Evolutionary conservation across 2,329 filamentous ascomycete species (phyloP), one percentile per base, ranked within the genome.

Genomic region (Colletotrichum zoysiae): DNA sequence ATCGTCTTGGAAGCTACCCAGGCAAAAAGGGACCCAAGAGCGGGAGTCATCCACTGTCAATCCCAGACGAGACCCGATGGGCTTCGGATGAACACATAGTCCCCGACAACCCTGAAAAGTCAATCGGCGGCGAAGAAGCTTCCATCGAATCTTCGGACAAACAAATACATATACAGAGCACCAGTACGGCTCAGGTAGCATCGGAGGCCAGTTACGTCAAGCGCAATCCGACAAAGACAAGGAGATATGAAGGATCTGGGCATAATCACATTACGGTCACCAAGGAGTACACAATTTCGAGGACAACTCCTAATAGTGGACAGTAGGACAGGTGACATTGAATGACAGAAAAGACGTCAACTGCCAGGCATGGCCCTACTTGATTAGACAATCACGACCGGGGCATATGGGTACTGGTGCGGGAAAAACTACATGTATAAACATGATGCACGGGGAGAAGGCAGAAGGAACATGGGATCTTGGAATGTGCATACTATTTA

Each of bases 21-120:
- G 68, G 58, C 0, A 71, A 63, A 44, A 53, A 58, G 11, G 42
- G 50, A 1, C 58, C 64, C 1, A 23, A 20, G 57, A 30, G 14
- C 9, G 46, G 42, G 4, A 63, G 38, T 9, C 65, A 67, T 7
- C 68, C 64, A 5, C 51, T 68, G 1, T 71, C 68, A 1, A 35
- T 71, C 1, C 68, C 57, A 11, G 38, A 44, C 5, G 68, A 68
- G 51, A 68, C 68, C 0, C n/a, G 23, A 0, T 71, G 51, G 42
- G 65, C 51, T 4, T 71, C 68, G 5, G 65, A 63, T 8, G 68
- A 71, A 2, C 64, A 68, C 20, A 71, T 71, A 7, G 68, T 71
- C 18, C 23, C 57, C n/a, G 16, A 3, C 11, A 51, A 18, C 4
- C 3, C 35, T 3, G 65, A 68, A 38, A 68, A 68, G 23, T 30